Percentiles rank a stretch among this genome's conserved stretches.
phyloP scores from a whole-genome alignment of 164 flowering plant genomes.

The Chimonanthus salicifolius region DNA sequence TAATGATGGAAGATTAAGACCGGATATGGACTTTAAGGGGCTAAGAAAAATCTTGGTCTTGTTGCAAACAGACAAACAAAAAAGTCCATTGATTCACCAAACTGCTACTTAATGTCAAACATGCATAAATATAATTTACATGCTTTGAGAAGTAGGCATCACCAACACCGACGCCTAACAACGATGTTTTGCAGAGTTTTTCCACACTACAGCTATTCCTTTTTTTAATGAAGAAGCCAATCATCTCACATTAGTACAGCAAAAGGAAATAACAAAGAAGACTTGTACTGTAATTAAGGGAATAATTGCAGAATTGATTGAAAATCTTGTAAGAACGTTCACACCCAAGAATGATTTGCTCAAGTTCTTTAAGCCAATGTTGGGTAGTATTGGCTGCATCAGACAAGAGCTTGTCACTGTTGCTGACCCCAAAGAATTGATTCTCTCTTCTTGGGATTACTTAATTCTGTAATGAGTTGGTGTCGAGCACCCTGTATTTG shows the following conservation, averaged over 20 bases:
- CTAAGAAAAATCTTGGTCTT: conserved; percentile 2
- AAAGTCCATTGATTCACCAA: neutral
- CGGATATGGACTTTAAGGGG: neutral
- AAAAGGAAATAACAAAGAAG: neutral
- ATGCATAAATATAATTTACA: neutral
- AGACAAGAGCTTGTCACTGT: neutral
- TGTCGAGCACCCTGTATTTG: neutral
- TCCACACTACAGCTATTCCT: conserved; percentile 1
- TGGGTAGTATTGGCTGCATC: neutral
- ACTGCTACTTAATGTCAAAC: conserved; percentile 2
- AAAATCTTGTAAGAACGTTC: neutral
- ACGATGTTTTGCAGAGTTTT: neutral
- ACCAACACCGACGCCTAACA: neutral
- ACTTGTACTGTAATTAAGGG: neutral
- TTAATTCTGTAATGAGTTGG: neutral
- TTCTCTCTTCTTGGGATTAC: neutral
- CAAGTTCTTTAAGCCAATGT: neutral
- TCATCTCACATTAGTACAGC: neutral
- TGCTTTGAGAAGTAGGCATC: conserved; percentile 7
- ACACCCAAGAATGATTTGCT: neutral
- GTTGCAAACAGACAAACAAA: conserved; percentile 2
- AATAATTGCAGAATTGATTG: neutral
- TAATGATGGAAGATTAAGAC: neutral
- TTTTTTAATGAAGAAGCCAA: neutral
- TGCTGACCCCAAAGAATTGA: neutral